Evolutionary conservation across 495 filamentous ascomycete species (phyloP).

Genomic region (Penicillium soppii): DNA sequence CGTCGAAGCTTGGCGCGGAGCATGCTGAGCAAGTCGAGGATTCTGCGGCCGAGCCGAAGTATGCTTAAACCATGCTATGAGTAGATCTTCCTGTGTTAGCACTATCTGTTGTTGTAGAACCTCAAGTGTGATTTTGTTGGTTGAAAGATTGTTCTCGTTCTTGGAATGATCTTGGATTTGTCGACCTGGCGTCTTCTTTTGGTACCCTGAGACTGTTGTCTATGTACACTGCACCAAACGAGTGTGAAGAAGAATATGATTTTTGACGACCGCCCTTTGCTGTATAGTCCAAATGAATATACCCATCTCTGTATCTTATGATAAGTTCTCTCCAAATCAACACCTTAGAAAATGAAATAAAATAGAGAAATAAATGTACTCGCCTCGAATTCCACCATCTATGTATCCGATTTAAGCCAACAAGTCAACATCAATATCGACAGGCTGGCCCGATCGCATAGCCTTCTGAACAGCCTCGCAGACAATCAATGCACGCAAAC

Average conservation of each 20-base stretch:
- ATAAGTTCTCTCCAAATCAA: background rate
- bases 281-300: conserved; percentile 1
- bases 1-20: conserved; percentile 16
- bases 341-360: background rate
- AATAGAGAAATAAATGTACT: background rate
- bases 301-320: background rate
- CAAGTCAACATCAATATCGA: conserved; percentile 32
- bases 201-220: too few relatives aligned
- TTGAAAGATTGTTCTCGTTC: background rate
- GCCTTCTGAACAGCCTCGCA: conserved; percentile 42
- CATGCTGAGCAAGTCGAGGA: conserved; percentile 23
- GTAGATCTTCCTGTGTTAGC: background rate
- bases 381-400: background rate
- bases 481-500: conserved; percentile 43
- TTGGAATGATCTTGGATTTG: background rate
- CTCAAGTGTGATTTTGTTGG: background rate
- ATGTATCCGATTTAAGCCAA: conserved; percentile 5
- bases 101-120: background rate
- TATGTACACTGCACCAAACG: background rate
- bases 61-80: conserved; percentile 5
- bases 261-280: background rate
- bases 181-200: background rate
- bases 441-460: conserved; percentile 35
- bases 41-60: conserved; percentile 12
- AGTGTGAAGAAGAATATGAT: background rate